Conservation (phyloP, 169 alveolate species). For the Theileria orientalis region DNA sequence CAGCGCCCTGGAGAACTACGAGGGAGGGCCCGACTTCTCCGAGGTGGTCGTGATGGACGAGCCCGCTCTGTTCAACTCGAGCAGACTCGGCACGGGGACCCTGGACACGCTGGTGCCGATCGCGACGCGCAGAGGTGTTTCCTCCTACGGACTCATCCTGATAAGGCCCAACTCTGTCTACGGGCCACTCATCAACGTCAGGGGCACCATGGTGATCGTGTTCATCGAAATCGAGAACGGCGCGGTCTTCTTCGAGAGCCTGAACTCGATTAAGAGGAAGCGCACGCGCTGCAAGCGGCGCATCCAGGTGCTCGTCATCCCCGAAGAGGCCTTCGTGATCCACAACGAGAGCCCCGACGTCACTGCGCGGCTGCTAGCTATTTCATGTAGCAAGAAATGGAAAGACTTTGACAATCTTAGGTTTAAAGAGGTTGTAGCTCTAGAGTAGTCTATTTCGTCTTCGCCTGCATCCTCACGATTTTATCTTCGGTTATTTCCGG, state of each 20-base stretch:
- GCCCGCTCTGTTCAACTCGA: background rate
- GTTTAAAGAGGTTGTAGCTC: background rate
- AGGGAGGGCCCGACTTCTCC: slow-evolving; percentile 24
- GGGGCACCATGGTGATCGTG: slow-evolving; percentile 52
- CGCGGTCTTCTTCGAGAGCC: slow-evolving; percentile 46
- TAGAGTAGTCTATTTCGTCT: slow-evolving; percentile 26
- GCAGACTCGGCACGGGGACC: background rate
- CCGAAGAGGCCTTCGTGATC: slow-evolving; percentile 53
- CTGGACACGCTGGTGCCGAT: slow-evolving; percentile 6
- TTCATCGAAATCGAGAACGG: slow-evolving; percentile 33
- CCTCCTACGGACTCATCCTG: slow-evolving; percentile 20
- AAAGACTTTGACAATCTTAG: slow-evolving; percentile 33
- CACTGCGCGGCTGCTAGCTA: slow-evolving; percentile 33
- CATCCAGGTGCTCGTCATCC: slow-evolving; percentile 47
- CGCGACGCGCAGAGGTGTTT: slow-evolving; percentile 19
- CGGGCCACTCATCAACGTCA: slow-evolving; percentile 52
- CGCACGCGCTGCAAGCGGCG: slow-evolving; percentile 29
- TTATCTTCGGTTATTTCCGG: slow-evolving; percentile 72
- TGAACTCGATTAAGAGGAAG: slow-evolving; percentile 26
- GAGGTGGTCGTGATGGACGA: slow-evolving; percentile 34
- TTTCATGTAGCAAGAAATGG: slow-evolving; percentile 46
- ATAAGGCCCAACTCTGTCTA: slow-evolving; percentile 32
- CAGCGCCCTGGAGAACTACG: background rate
- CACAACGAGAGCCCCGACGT: slow-evolving; percentile 41
- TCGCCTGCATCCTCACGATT: slow-evolving; percentile 66